These are phyloP conservation scores for Lachancea nothofagi DNA, from an alignment of 805 yeast genomes.

Conservation along the genomic window DNA sequence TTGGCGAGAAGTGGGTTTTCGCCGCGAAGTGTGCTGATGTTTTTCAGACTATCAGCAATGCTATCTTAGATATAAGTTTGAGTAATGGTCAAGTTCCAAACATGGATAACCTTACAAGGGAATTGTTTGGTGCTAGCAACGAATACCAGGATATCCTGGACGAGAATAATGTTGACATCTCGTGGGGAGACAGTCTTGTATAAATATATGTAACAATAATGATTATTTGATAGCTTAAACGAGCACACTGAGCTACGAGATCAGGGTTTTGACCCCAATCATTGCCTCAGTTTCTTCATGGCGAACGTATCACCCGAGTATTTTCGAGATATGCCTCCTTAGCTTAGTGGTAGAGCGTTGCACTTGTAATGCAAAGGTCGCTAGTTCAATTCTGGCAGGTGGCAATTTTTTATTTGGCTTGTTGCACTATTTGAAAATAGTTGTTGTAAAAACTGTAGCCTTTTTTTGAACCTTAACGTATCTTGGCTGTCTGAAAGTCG, in stretches of 20 bases:
- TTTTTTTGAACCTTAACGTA: no score
- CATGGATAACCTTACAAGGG: slow-evolving; percentile 38
- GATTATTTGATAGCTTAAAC: neutral
- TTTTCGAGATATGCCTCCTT: no score
- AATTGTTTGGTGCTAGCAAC: slow-evolving; percentile 40
- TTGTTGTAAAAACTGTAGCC: neutral
- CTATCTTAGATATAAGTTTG: slow-evolving; percentile 41
- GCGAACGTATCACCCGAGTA: no score
- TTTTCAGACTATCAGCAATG: slow-evolving; percentile 39
- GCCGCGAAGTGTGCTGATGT: slow-evolving; percentile 42
- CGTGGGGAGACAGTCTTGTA: slow-evolving; percentile 33
- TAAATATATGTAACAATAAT: neutral
- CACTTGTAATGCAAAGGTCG: slow-evolving; percentile 99
- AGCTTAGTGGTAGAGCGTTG: slow-evolving; percentile 99
- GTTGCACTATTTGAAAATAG: neutral
- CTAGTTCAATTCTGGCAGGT: slow-evolving; percentile 87
- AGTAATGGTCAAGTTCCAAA: slow-evolving; percentile 37
- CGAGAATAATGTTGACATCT: slow-evolving; percentile 42
- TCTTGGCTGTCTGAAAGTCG: no score
- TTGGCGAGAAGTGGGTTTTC: slow-evolving; percentile 43
- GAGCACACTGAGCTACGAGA: neutral
- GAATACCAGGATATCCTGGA: slow-evolving; percentile 43
- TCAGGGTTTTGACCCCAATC: no score
- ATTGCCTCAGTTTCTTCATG: no score
- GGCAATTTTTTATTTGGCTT: slow-evolving; percentile 43